Evolutionary conservation across 2,329 filamentous ascomycete species (phyloP).

Genomic region (Epichloe gansuensis): DNA sequence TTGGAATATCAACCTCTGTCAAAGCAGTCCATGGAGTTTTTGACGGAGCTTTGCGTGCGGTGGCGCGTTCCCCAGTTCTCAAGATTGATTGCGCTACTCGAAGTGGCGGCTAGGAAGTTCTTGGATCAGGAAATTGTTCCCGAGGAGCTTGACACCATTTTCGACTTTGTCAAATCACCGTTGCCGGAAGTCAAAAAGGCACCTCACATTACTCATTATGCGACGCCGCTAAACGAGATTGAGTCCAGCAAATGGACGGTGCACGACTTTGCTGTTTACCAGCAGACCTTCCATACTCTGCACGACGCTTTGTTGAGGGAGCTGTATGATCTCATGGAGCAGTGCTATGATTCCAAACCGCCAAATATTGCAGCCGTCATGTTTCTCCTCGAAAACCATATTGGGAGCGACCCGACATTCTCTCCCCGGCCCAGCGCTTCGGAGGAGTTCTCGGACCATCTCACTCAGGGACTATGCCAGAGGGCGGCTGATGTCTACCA

Average conservation of each 20-base stretch:
- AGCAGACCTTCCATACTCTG: constrained; percentile 58
- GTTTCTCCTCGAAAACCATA: constrained; percentile 68
- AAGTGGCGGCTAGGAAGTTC: constrained; percentile 76
- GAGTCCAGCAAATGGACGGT: constrained; percentile 53
- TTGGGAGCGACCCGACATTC: constrained; percentile 68
- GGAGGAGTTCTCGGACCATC: constrained; percentile 56
- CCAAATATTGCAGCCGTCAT: constrained; percentile 69
- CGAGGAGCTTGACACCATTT: constrained; percentile 70
- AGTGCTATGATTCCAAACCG: constrained; percentile 80
- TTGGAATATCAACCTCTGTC: constrained; percentile 47
- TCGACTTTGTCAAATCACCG: constrained; percentile 67
- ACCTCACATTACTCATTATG: constrained; percentile 40
- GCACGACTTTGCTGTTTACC: constrained; percentile 57
- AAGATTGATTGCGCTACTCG: constrained; percentile 66
- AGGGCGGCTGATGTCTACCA: constrained; percentile 72
- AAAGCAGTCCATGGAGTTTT: constrained; percentile 64
- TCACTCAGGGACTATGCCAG: constrained; percentile 58
- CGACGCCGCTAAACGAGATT: constrained; percentile 39
- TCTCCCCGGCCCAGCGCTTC: constrained; percentile 55
- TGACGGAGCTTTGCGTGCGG: constrained; percentile 72
- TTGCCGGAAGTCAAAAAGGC: constrained; percentile 52
- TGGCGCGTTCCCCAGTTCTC: constrained; percentile 85
- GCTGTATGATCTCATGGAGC: constrained; percentile 74
- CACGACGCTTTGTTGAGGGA: constrained; percentile 78
- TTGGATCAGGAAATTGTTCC: constrained; percentile 69